A percentile compares a stretch with the other conserved stretches of the same genome.
Evolutionary conservation across 768 basidiomycete genomes (phyloP).

Genomic region (Tulasnella sp.): DNA sequence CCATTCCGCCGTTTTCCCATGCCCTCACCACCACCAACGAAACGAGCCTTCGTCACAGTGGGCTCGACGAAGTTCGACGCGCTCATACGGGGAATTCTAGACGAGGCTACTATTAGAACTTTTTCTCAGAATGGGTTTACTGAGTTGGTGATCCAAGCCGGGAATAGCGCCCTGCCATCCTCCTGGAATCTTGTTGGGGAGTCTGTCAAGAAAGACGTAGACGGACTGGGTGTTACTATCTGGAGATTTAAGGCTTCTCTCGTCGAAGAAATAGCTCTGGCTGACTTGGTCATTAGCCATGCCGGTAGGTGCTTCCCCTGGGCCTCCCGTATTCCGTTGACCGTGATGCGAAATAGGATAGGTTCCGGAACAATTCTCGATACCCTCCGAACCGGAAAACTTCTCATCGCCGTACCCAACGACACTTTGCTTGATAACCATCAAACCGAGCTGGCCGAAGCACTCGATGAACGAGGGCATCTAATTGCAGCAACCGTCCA

Average conservation of each 20-base stretch:
- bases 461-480: slow-evolving; percentile 47
- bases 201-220: slow-evolving; percentile 14
- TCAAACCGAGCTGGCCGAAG: slow-evolving; percentile 75
- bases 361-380: slow-evolving; percentile 94
- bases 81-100: slow-evolving; percentile 51
- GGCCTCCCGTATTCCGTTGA: neutral
- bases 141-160: slow-evolving; percentile 63
- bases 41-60: slow-evolving; percentile 64
- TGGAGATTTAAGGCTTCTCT: slow-evolving; percentile 70
- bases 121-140: slow-evolving; percentile 47
- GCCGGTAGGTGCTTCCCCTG: slow-evolving; percentile 49
- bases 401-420: slow-evolving; percentile 84
- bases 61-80: slow-evolving; percentile 81
- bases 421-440: slow-evolving; percentile 83
- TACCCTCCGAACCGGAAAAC: slow-evolving; percentile 59
- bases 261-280: slow-evolving; percentile 45
- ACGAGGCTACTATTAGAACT: slow-evolving; percentile 42
- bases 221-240: slow-evolving; percentile 45
- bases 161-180: slow-evolving; percentile 43
- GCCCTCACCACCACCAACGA: slow-evolving; percentile 7
- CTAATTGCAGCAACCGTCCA: slow-evolving; percentile 42
- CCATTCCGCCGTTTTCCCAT: neutral
- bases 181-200: slow-evolving; percentile 22
- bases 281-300: slow-evolving; percentile 83
- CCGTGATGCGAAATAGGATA: slow-evolving; percentile 24